Evolutionary conservation across 1,139 yeast species (phyloP).

Genomic region (Candida buenavistaensis): DNA sequence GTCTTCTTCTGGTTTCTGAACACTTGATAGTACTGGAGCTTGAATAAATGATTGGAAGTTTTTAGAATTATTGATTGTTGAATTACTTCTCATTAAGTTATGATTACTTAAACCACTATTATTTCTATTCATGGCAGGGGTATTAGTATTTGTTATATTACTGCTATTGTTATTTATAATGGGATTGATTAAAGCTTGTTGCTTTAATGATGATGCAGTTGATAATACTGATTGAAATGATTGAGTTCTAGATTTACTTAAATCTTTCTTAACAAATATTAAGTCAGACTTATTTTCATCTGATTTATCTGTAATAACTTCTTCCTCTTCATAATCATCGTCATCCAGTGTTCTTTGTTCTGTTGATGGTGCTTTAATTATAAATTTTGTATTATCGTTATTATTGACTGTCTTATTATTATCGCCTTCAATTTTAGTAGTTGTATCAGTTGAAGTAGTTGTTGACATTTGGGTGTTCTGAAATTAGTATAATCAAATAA

Average conservation of each 20-base stretch:
- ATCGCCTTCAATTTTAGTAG: constrained; percentile 1
- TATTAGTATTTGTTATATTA: constrained; percentile 8
- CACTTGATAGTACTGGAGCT: constrained; percentile 48
- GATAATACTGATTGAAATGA: constrained; percentile 67
- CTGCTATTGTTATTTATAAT: constrained; percentile 6
- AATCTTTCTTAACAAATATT: constrained; percentile 54
- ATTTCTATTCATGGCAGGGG: constrained; percentile 20
- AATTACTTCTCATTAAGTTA: constrained; percentile 14
- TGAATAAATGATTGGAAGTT: constrained; percentile 50
- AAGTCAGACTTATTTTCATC: constrained; percentile 20
- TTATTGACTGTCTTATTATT: neutral
- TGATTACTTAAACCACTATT: constrained; percentile 21
- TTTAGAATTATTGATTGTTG: constrained; percentile 21
- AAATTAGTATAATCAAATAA: neutral
- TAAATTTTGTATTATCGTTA: constrained; percentile 1
- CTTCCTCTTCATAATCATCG: neutral
- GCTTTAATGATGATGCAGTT: constrained; percentile 54
- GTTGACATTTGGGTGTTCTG: constrained; percentile 5
- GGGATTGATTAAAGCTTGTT: constrained; percentile 20
- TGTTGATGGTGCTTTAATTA: constrained; percentile 3
- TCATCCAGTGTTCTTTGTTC: neutral
- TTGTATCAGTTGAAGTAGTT: constrained; percentile 4
- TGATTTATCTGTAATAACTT: constrained; percentile 3
- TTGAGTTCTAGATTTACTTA: constrained; percentile 54
- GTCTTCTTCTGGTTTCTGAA: constrained; percentile 31